Base-by-base conservation (phyloP, 2,329 filamentous ascomycete species). In the Blumeriella jaapii region DNA sequence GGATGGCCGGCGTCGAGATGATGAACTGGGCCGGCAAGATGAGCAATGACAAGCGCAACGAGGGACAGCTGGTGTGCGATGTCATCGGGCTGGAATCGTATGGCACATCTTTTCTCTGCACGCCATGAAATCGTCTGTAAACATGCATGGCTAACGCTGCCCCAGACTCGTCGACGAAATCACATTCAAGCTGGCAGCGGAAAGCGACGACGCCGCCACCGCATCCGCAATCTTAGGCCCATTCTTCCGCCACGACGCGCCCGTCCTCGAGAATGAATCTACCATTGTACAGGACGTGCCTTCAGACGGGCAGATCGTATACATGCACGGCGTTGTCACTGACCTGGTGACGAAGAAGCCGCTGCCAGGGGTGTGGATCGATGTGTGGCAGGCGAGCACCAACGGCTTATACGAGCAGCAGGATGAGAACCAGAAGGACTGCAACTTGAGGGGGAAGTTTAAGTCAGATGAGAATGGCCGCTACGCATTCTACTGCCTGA, bases 381-480 rank as follows among this genome's bases (percentile, higher is more conserved):
- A 79, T 53, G 62, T 75, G n/a, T 79, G 74, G 74, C 67, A 78
- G 50, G 71, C 72, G 1, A 70, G 68, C 1, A 74, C 74, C 1
- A 78, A 79, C 44, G 46, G 59, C 4, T 38, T 67, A 31, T 69
- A 69, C 38, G 73, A 78, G 54, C 72, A 78, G 54, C 74, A 79
- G 53, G 74, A 79, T 41, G 59, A 65, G 0, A 55, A 71, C 4
- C 74, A 79, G 53, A 60, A 64, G 4, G 74, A 78, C 34, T 68
- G 66, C 50, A 79, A 79, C 43, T 57, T 79, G 14, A 61, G 74
- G n/a, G 74, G 74, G 2, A 70, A 68, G 37, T 77, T 78, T 46
- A 67, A 59, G 34, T 78, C 74, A 0, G 69, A 71, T 38, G 58
- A 60, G 16, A 62, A 74, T 38, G 73, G 74, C 1, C 59, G 61